A percentile compares a stretch with the other conserved stretches of the same genome.
These are phyloP conservation scores for Trichoderma aggressivum DNA, from an alignment of 2,329 filamentous ascomycete genomes.

Conservation along the genomic window DNA sequence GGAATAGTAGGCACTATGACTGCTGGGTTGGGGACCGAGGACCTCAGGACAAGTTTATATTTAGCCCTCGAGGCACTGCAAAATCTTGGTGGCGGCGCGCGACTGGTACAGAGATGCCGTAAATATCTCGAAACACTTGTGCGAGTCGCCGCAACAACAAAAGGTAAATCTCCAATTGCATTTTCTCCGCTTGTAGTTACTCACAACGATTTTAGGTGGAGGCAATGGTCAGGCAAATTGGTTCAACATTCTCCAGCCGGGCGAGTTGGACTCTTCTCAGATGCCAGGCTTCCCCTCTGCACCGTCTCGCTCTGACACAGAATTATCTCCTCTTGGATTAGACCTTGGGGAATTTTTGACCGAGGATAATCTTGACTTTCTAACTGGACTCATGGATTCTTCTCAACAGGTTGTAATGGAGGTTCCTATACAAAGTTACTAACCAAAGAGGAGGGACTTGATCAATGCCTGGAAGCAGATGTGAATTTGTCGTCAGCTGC, in stretches of 20 bases:
- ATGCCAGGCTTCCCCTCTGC: not conserved
- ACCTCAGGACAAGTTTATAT: not conserved
- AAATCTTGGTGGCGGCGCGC: not conserved
- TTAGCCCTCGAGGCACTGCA: not conserved
- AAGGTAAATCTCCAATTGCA: not conserved
- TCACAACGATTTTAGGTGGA: not conserved
- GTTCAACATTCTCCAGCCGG: not conserved
- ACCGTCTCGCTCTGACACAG: not conserved
- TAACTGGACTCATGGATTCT: not conserved
- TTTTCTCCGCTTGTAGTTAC: not conserved
- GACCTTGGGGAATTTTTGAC: conserved; percentile 10
- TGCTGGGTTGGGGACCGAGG: not conserved
- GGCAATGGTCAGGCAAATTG: not conserved
- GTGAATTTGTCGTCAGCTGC: not conserved
- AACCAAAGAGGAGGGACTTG: not conserved
- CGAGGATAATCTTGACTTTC: conserved; percentile 1
- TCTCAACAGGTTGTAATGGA: not conserved
- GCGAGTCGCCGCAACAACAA: conserved; percentile 4
- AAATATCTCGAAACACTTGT: conserved; percentile 10
- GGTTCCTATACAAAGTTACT: not conserved
- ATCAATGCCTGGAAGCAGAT: not conserved
- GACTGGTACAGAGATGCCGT: not conserved
- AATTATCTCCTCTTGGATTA: not conserved
- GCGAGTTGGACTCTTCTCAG: not conserved
- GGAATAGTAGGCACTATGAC: not conserved